Base-by-base conservation (phyloP, 179 eudicot genomes). In the Nepenthes alata region DNA sequence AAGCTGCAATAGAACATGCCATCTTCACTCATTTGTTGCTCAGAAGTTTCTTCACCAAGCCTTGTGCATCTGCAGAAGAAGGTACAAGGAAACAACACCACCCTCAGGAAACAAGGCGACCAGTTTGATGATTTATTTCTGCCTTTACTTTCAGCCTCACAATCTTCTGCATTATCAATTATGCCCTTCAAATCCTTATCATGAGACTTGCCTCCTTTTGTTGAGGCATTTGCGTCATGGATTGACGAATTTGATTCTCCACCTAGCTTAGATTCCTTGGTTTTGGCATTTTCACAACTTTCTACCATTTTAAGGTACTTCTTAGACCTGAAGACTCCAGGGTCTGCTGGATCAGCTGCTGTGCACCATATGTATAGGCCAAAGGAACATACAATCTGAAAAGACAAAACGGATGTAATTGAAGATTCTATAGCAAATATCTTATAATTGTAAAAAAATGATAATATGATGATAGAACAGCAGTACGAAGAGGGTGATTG, bases 1-100 rank as follows among this genome's bases (percentile, higher is more conserved):
- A 94, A 82, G 78, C 96, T 94, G 67, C 99, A 94, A 61, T 85
- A 94, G 75, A 94, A 94, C 99, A 94, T 94, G 78, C 99, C 99
- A 67, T 90, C 97, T 75, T 94, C 99, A 64, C 96, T 82, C 57
- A 70, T 63, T 41, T 85, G 94, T 62, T 75, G 79, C 75, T 82
- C 86, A 48, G 88, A 83, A 64, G 85, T 77, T 56, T 84, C 86
- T 47, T 83, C 83, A 11, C 78, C 75, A 36, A 83, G 67, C 55
- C 72, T 74, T 47, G 70, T 72, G 77, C 88, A 86, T 56, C 75
- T 78, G 79, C 85, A 80, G 44, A 90, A 13, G 47, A 70, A 58
- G 61, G 81, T 73, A 74, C 89, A 94, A 47, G 99, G 95, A 67
- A 75, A 65, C 60, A 78, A 74, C 79, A 84, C 60, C 45, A 85